Base-by-base conservation (phyloP, 2,329 filamentous ascomycete genomes). In the Fusarium clavum region DNA sequence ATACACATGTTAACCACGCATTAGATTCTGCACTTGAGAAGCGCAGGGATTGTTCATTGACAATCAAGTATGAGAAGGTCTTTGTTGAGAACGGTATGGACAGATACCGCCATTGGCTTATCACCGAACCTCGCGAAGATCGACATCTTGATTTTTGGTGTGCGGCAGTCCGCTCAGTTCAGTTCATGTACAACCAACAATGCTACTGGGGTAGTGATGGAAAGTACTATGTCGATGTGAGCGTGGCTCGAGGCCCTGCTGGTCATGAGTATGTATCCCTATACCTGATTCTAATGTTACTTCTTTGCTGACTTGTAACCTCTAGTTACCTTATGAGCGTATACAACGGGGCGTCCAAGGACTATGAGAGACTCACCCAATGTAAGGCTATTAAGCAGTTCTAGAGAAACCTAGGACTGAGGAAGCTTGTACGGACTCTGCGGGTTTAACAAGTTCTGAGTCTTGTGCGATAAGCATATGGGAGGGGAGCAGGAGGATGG, bases 181-280 rank as follows among this genome's bases (percentile, higher is more conserved):
- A 13, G 2, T 56, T 24, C 14, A 29, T 6, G 8, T 20, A 8
- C 29, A 56, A 60, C 27, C 5, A 10, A 1, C 57, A 60, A 6
- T 61, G 52, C 25, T 61, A 9, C 22, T 61, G 57, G 57, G 22
- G 51, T 0, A 5, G 5, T 12, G 52, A 61, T 20, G 52, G 41
- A 20, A 61, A 61, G 18, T 57, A 48, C 52, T 61, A 61, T 12
- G 30, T 61, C 2, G 57, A 61, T 24, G 53, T 16, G 14, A 61
- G 57, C 43, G 32, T 57, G 2, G 43, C 32, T 14, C 43, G 41
- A 29, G 57, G 57, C 2, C 43, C 52, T 8, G 57, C 57, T 1
- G 57, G 57, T 7, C 57, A 60, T 2, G 2, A 41, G 57, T 47
- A 41, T 12, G 7, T 32, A 29, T 7, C 1, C 18, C 43, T 32